Evolutionary conservation across 352 stramenopile genomes (phyloP).

Genomic region (Bremia lactucae): DNA sequence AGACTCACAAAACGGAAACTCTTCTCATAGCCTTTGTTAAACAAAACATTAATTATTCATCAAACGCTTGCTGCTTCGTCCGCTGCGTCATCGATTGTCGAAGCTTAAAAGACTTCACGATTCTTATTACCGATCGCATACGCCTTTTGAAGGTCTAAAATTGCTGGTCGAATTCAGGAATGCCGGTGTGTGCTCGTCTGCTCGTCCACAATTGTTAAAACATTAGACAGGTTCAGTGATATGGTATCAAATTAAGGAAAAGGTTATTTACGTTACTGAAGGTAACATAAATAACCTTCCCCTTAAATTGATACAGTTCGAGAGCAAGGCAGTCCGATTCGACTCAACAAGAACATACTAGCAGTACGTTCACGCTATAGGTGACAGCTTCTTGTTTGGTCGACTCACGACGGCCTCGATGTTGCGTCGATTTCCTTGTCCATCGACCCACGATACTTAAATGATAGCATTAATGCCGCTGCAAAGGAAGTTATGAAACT

Average conservation of each 20-base stretch:
- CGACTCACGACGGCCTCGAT: slow-evolving; percentile 91
- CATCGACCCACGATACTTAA: slow-evolving; percentile 81
- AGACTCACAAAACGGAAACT: too few relatives aligned
- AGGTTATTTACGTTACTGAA: too few relatives aligned
- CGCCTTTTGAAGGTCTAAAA: slow-evolving; percentile 61
- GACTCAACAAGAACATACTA: slow-evolving; percentile 53
- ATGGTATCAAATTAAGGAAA: too few relatives aligned
- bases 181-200: too few relatives aligned
- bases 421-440: slow-evolving; percentile 87
- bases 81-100: slow-evolving; percentile 60
- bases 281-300: too few relatives aligned
- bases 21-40: slow-evolving; percentile 38
- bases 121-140: slow-evolving; percentile 48
- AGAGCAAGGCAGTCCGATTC: slow-evolving; percentile 90
- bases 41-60: slow-evolving; percentile 75
- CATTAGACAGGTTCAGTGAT: too few relatives aligned
- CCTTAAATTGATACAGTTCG: too few relatives aligned
- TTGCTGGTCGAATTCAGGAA: too few relatives aligned
- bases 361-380: slow-evolving; percentile 62
- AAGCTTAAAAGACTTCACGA: slow-evolving; percentile 46
- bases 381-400: slow-evolving; percentile 82
- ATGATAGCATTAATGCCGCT: slow-evolving; percentile 84
- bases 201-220: too few relatives aligned
- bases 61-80: slow-evolving; percentile 45
- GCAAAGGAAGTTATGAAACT: too few relatives aligned